Evolutionary conservation across 495 filamentous ascomycete species (phyloP).

Genomic region (Neurospora sp.): DNA sequence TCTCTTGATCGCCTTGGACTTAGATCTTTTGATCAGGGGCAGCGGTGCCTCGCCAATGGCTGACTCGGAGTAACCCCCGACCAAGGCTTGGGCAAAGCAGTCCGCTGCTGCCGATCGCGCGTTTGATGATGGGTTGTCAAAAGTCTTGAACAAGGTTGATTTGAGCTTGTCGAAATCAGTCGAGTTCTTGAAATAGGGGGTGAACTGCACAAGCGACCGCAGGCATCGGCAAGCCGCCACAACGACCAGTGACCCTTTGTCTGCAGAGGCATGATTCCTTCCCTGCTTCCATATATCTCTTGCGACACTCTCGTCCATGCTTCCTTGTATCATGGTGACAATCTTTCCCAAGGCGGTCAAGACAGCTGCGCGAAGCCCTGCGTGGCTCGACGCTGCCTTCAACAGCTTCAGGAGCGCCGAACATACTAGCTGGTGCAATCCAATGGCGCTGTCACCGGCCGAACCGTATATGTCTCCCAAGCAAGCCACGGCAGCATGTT

Average conservation of each 20-base stretch:
- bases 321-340: constrained; percentile 55
- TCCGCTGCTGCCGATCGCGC: constrained; percentile 83
- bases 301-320: constrained; percentile 74
- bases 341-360: constrained; percentile 73
- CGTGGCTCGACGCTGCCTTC: constrained; percentile 70
- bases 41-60: constrained; percentile 40
- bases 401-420: constrained; percentile 64
- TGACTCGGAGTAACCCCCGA: constrained; percentile 67
- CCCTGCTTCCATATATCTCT: constrained; percentile 92
- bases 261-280: constrained; percentile 60
- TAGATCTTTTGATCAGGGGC: constrained; percentile 62
- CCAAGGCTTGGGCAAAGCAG: constrained; percentile 65
- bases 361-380: constrained; percentile 73
- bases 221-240: constrained; percentile 71
- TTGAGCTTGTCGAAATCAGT: constrained; percentile 84
- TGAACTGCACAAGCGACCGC: constrained; percentile 58
- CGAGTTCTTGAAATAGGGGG: constrained; percentile 77
- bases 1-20: constrained; percentile 60
- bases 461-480: constrained; percentile 80
- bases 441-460: constrained; percentile 89
- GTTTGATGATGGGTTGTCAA: constrained; percentile 63
- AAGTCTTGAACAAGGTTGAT: constrained; percentile 66
- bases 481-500: constrained; percentile 83
- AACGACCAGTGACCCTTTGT: constrained; percentile 78
- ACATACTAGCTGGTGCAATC: constrained; percentile 64